Conservation (phyloP, 495 filamentous ascomycete genomes). For the Podospora fimiseda region DNA sequence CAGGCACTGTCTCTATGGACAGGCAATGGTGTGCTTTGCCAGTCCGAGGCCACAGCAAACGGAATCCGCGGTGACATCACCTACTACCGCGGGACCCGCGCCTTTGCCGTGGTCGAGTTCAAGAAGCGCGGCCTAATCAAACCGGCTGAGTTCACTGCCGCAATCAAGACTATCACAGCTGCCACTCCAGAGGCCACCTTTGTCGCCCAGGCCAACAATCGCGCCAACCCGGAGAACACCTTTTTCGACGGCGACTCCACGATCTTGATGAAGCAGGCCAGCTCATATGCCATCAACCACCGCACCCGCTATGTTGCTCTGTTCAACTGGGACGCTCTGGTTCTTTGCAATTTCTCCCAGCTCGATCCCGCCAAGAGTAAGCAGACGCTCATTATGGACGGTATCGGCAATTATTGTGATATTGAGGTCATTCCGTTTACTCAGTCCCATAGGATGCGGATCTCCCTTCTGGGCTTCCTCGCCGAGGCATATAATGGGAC, state of each 20-base stretch:
- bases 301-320: background rate
- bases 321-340: background rate
- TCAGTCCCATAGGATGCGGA: background rate
- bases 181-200: background rate
- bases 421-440: background rate
- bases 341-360: background rate
- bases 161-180: background rate
- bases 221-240: background rate
- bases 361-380: background rate
- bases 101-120: constrained; percentile 6
- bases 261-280: background rate
- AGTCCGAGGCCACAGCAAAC: background rate
- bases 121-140: constrained; percentile 5
- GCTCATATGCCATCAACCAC: background rate
- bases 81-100: background rate
- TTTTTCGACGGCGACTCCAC: background rate
- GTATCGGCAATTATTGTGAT: background rate
- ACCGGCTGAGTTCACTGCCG: background rate
- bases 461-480: background rate
- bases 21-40: background rate
- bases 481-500: background rate
- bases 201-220: background rate
- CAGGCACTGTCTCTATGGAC: background rate
- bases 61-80: background rate
- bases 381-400: background rate